Evolutionary conservation across 1,139 yeast species (phyloP).

Genomic region (Nematodospora anomalae): DNA sequence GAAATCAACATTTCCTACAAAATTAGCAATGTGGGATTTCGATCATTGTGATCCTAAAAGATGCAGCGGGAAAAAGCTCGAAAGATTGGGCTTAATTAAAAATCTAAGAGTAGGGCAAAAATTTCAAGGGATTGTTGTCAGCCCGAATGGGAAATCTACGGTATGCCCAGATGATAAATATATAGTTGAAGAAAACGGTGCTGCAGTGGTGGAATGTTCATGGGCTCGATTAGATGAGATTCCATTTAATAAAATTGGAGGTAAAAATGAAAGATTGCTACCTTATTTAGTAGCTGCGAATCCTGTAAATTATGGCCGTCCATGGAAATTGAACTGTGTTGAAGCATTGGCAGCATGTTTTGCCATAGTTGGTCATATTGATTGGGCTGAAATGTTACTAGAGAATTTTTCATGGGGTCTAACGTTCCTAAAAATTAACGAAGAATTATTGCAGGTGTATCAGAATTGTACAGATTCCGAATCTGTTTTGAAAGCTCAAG

Average conservation of each 20-base stretch:
- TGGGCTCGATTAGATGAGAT: slow-evolving; percentile 97
- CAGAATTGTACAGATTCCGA: slow-evolving; percentile 79
- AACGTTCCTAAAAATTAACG: slow-evolving; percentile 78
- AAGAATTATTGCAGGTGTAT: slow-evolving; percentile 73
- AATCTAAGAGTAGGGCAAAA: slow-evolving; percentile 85
- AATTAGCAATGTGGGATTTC: slow-evolving; percentile 91
- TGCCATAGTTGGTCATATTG: slow-evolving; percentile 88
- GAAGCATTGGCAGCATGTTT: slow-evolving; percentile 98
- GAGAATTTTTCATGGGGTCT: slow-evolving; percentile 92
- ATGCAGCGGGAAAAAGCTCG: slow-evolving; percentile 93
- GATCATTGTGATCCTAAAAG: slow-evolving; percentile 98
- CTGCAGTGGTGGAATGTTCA: slow-evolving; percentile 97
- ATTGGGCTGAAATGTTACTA: slow-evolving; percentile 81
- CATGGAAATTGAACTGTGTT: slow-evolving; percentile 95
- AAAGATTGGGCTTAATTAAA: slow-evolving; percentile 80
- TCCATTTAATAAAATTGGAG: slow-evolving; percentile 93
- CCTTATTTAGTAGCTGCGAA: slow-evolving; percentile 96
- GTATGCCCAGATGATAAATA: slow-evolving; percentile 88
- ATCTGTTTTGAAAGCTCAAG: slow-evolving; percentile 72
- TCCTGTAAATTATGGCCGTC: slow-evolving; percentile 94
- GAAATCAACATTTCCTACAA: slow-evolving; percentile 52
- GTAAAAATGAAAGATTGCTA: slow-evolving; percentile 78
- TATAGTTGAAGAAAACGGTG: slow-evolving; percentile 78
- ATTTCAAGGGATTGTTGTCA: slow-evolving; percentile 84
- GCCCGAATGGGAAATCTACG: slow-evolving; percentile 89